Evolutionary conservation across 495 filamentous ascomycete genomes (phyloP), one percentile per base, ranked within the genome.

Genomic region (Daldinia loculata): DNA sequence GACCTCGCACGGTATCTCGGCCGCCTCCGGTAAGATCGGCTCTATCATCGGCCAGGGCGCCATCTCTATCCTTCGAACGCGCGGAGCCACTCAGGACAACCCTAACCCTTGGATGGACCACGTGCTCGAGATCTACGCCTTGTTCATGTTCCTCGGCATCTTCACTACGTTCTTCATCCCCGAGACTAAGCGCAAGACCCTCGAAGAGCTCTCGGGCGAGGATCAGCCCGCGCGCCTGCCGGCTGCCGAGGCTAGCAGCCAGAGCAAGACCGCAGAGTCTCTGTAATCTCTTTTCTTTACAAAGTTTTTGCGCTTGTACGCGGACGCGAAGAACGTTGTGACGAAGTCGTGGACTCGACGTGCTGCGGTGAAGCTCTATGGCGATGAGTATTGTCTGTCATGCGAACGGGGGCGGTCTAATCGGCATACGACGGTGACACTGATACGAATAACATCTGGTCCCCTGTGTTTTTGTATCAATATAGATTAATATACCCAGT

Each of bases 1-100:
- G 32, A 93, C 92, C 39, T 92, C 89, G 36, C 93, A 97, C 81
- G 94, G 94, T 63, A 89, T 97, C 78, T 93, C 90, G 4, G 94
- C 93, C 27, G 94, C 92, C 0, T 85, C 89, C 3, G 94, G 94
- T 39, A 97, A 97, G 76, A 76, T 96, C 26, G 93, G 94, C 26
- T 90, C 92, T 69, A 95, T 93, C 77, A 82, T 82, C 74, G 82
- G 81, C 57, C 84, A 87, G 78, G 80, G 84, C 59, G 82, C 84
- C 69, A 86, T 87, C 66, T 80, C 82, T 14, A 84, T 81, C 6
- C 81, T 88, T 19, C 79, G 85, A n/a, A 83, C 80, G 6, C 66
- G 74, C 2, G 84, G 84, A 19, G 80, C 72, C 58, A 77, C 80
- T 0, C 72, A 78, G 17, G 76, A 66, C 0, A 82, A 84, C 52